phyloP scores from a whole-genome alignment of 495 filamentous ascomycete species.

The Tuber brumale region DNA sequence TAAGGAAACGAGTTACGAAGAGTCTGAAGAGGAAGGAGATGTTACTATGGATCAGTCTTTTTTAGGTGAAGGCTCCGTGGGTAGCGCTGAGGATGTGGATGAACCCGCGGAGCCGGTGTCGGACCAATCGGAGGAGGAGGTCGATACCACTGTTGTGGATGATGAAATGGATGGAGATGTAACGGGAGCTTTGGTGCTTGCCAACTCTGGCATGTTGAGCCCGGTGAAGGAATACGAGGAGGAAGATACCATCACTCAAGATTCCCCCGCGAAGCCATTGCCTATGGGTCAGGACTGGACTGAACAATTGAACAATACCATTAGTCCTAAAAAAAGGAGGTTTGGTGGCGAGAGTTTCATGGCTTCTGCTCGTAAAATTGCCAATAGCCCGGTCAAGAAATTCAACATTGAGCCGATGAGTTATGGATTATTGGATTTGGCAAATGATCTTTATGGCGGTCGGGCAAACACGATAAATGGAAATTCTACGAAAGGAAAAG shows the following conservation, averaged over 20 bases:
- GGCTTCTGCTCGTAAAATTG: constrained; percentile 19
- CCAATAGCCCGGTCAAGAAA: constrained; percentile 33
- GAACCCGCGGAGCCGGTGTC: constrained; percentile 58
- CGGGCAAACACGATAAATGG: constrained; percentile 28
- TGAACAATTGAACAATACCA: constrained; percentile 80
- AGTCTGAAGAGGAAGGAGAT: constrained; percentile 48
- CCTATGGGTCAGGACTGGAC: constrained; percentile 67
- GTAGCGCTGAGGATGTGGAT: constrained; percentile 64
- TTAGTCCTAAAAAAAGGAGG: constrained; percentile 59
- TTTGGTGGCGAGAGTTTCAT: constrained; percentile 40
- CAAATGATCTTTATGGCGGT: constrained; percentile 40
- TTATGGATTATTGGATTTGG: constrained; percentile 40
- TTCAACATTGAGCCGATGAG: constrained; percentile 35
- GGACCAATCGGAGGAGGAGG: constrained; percentile 56
- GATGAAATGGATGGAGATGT: constrained; percentile 63
- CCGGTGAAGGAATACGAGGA: constrained; percentile 5
- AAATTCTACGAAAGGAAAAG: constrained; percentile 45
- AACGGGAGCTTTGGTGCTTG: constrained; percentile 55
- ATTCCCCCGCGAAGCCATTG: constrained; percentile 41
- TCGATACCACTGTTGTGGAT: constrained; percentile 46
- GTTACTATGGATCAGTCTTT: constrained; percentile 58
- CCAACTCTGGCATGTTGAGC: constrained; percentile 39
- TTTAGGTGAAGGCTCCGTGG: constrained; percentile 83
- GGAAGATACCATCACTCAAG: constrained; percentile 9
- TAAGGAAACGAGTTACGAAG: constrained; percentile 49